Evolutionary conservation across 805 yeast species (phyloP), one percentile per base, ranked within the genome.

Genomic region (Suhomyces prunicola): DNA sequence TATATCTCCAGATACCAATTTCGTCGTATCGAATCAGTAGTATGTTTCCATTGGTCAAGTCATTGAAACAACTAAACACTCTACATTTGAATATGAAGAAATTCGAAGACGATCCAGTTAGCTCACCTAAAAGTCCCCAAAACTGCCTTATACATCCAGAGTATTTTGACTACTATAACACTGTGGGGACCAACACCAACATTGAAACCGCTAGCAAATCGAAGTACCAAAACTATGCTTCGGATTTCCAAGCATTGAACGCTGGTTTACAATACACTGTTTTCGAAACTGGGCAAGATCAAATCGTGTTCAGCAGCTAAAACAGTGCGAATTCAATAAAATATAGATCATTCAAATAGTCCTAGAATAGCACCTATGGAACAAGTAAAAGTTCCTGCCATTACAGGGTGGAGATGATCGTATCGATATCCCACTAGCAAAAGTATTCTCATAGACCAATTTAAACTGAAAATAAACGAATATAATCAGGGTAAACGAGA

Each of bases 381-480:
- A 50, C 54, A 40, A 44, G 53, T 53, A 56, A 52, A 48, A 51
- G 55, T 31, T 46, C 31, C 48, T 46, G 35, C 40, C 40, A 46
- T 27, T 46, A 42, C 71, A 72, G 80, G 80, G 80, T 75, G 80
- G 80, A 75, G 75, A 66, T 68, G 79, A 75, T 61, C 78, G 49
- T 44, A 27, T 71, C 64, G 55, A 54, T 75, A 55, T 74, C 62
- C 77, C 78, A 72, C 67, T 62, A 57, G 72, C 79, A 74, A 71
- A 70, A 72, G 77, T 73, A 69, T 72, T 73, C 77, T 66, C 78
- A 58, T 69, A 49, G 45, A 71, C 78, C 79, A 74, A 57, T 73
- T 75, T 75, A 73, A 61, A 74, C 79, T 74, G 78, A 66, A 69
- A 66, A 71, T 73, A 75, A 75, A 57, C 76, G 80, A 75, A 75